These are phyloP conservation scores for Calonectria pseudoturangicola DNA, from an alignment of 2,329 filamentous ascomycete species.

Conservation along the genomic window DNA sequence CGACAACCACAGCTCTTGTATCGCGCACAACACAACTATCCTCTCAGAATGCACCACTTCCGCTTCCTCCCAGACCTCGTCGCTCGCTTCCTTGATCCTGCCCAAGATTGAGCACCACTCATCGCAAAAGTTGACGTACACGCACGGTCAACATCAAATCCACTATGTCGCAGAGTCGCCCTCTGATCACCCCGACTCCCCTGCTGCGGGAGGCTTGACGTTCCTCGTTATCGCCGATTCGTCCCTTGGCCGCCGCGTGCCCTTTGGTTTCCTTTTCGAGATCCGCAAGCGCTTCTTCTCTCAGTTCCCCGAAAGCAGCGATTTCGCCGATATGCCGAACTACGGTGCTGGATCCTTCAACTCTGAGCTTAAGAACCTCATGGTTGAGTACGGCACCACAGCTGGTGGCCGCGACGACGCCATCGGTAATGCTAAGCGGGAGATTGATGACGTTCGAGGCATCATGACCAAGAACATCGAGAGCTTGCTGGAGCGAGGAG, in stretches of 20 bases:
- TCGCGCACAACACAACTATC: conserved; percentile 95
- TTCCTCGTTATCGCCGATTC: conserved; percentile 93
- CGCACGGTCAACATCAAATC: conserved; percentile 92
- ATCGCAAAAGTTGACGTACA: conserved; percentile 94
- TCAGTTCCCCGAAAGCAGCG: conserved; percentile 79
- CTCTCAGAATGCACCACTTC: conserved; percentile 94
- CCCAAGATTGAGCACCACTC: conserved; percentile 91
- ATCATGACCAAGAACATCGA: conserved; percentile 99
- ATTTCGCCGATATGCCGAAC: conserved; percentile 86
- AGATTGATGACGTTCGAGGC: conserved; percentile 93
- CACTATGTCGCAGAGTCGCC: conserved; percentile 95
- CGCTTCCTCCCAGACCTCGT: conserved; percentile 87
- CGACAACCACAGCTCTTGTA: conserved; percentile 81
- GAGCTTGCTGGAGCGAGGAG: conserved; percentile 89
- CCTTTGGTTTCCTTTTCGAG: conserved; percentile 94
- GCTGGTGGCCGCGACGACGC: conserved; percentile 86
- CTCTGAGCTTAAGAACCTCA: conserved; percentile 81
- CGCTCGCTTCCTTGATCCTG: conserved; percentile 93
- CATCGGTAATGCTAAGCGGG: conserved; percentile 86
- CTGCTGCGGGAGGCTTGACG: conserved; percentile 86
- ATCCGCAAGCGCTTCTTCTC: conserved; percentile 91
- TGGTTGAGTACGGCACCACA: conserved; percentile 90
- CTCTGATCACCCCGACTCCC: conserved; percentile 74
- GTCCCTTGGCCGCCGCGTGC: conserved; percentile 88
- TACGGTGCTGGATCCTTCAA: conserved; percentile 96